A percentile compares a stretch with the other conserved stretches of the same genome.
phyloP scores from a whole-genome alignment of 192 early-diverging fungal genomes.

The Backusella australiensis region DNA sequence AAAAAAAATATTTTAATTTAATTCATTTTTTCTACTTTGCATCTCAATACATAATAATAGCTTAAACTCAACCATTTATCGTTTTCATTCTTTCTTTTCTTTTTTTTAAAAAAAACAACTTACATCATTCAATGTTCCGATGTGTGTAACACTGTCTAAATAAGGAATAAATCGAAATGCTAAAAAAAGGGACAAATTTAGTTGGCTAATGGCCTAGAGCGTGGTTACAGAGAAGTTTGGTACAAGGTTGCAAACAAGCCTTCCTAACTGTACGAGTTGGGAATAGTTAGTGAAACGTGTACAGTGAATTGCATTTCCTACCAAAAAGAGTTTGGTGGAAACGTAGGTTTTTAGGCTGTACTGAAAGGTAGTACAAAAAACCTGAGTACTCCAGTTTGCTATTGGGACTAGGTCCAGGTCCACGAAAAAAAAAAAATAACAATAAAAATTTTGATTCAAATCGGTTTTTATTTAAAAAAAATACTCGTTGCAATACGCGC shows the following conservation, averaged over 20 bases:
- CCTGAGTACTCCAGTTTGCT: too few species aligned
- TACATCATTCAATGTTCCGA: not conserved
- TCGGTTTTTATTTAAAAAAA: too few species aligned
- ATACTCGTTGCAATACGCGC: too few species aligned
- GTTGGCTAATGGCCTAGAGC: not conserved
- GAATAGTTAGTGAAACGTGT: too few species aligned
- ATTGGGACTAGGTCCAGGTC: too few species aligned
- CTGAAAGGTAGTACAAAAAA: too few species aligned
- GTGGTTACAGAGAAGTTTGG: not conserved
- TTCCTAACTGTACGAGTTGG: too few species aligned
- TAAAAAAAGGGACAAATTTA: conserved; percentile 2
- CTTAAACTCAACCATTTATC: not conserved
- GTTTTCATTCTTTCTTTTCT: not conserved
- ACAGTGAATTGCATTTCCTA: too few species aligned
- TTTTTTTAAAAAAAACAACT: not conserved
- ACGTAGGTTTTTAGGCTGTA: too few species aligned
- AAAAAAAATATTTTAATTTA: not conserved
- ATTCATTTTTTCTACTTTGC: not conserved
- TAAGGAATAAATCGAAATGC: not conserved
- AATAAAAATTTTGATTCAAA: too few species aligned
- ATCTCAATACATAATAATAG: not conserved
- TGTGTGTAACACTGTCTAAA: not conserved
- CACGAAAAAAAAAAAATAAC: too few species aligned
- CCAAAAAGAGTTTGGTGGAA: too few species aligned
- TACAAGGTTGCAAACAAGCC: not conserved